These are phyloP conservation scores for Calonectria hawksworthii DNA, from an alignment of 2,329 filamentous ascomycete species.

Conservation along the genomic window DNA sequence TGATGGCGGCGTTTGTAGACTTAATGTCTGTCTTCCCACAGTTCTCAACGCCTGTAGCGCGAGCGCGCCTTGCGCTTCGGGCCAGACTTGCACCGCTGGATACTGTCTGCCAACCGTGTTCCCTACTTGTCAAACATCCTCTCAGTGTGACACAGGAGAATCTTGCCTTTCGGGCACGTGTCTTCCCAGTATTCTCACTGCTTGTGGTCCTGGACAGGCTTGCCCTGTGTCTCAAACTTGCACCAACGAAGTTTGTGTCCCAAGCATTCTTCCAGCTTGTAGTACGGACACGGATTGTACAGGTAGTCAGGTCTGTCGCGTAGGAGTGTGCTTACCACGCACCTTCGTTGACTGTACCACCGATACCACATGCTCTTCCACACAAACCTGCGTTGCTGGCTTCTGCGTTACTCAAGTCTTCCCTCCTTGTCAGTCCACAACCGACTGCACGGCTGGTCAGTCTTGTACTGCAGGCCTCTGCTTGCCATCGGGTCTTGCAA, in stretches of 20 bases:
- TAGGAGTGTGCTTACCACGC: constrained; percentile 16
- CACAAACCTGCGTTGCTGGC: constrained; percentile 5
- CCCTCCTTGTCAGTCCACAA: background rate
- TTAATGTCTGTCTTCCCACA: constrained; percentile 9
- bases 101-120: constrained; percentile 4
- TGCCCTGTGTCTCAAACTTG: background rate
- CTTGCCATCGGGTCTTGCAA: constrained; percentile 8
- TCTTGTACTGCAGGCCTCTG: constrained; percentile 14
- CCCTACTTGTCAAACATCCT: background rate
- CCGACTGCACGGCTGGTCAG: constrained; percentile 4
- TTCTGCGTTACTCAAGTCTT: constrained; percentile 15
- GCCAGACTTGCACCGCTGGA: background rate
- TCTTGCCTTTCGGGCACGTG: background rate
- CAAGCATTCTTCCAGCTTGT: constrained; percentile 7
- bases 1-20: constrained; percentile 4
- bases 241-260: constrained; percentile 3
- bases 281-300: background rate
- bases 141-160: background rate
- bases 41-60: background rate
- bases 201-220: constrained; percentile 1
- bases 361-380: background rate
- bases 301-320: background rate
- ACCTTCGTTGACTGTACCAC: background rate
- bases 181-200: background rate
- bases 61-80: background rate